Conservation (phyloP, 139 green algal species). For the Volvox africanus region DNA sequence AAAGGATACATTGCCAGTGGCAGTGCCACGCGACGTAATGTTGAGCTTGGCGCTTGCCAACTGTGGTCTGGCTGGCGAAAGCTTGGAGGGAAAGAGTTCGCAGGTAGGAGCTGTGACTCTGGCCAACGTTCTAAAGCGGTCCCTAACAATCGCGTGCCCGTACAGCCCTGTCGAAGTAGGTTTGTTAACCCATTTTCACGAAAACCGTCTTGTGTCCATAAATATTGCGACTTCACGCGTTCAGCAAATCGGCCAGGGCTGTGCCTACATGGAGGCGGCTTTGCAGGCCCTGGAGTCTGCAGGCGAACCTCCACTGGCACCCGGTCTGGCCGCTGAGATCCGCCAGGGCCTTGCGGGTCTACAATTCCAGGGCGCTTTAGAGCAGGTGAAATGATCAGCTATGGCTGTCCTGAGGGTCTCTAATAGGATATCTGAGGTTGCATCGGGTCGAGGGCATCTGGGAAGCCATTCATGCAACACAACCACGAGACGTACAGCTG, state of each 20-base stretch:
- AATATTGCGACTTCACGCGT: too few relatives aligned
- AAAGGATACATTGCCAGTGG: not conserved
- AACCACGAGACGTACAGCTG: too few relatives aligned
- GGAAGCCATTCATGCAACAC: too few relatives aligned
- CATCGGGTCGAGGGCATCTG: too few relatives aligned
- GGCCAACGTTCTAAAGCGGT: too few relatives aligned
- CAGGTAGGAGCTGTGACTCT: not conserved
- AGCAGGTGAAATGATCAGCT: not conserved
- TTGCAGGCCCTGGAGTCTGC: constrained; percentile 59
- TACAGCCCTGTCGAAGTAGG: too few relatives aligned
- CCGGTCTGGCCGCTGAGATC: constrained; percentile 67
- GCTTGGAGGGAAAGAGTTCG: not conserved
- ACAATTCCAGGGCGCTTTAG: not conserved
- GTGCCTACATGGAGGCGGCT: constrained; percentile 71
- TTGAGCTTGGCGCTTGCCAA: constrained; percentile 74
- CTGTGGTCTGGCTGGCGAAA: constrained; percentile 63
- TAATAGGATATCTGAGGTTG: too few relatives aligned
- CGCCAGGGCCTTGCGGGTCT: constrained; percentile 60
- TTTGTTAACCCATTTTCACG: too few relatives aligned
- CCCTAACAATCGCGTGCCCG: too few relatives aligned
- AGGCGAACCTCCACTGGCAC: constrained; percentile 56
- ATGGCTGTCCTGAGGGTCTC: too few relatives aligned
- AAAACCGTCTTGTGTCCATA: too few relatives aligned
- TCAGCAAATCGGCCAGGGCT: constrained; percentile 4
- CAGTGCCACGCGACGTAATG: constrained; percentile 62